phyloP scores from a whole-genome alignment of 768 basidiomycete genomes.

The Tricholoma sp. region DNA sequence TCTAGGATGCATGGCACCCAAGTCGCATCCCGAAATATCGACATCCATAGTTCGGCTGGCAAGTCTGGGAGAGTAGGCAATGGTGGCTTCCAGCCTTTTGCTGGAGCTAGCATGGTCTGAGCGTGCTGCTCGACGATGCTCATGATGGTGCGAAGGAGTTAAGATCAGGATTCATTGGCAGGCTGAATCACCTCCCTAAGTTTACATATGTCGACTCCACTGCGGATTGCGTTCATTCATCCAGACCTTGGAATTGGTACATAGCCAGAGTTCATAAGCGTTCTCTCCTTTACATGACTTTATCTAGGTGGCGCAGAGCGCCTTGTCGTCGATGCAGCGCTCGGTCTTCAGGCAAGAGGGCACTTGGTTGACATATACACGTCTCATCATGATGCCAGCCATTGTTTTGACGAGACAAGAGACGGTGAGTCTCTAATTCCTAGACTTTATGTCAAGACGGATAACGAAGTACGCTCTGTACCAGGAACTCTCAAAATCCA shows the following conservation, averaged over 20 bases:
- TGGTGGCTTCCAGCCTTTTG: not conserved
- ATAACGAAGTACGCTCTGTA: slow-evolving; percentile 22
- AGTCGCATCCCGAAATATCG: slow-evolving; percentile 22
- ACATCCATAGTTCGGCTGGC: slow-evolving; percentile 24
- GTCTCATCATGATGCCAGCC: slow-evolving; percentile 80
- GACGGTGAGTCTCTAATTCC: slow-evolving; percentile 52
- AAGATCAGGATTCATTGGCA: not conserved
- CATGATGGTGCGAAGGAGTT: not conserved
- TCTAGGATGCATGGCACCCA: slow-evolving; percentile 18
- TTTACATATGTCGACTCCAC: slow-evolving; percentile 4
- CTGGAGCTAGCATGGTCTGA: not conserved
- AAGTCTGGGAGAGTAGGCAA: slow-evolving; percentile 10
- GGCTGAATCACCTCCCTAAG: too few relatives aligned
- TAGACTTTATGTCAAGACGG: not conserved
- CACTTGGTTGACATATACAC: slow-evolving; percentile 90
- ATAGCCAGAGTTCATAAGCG: slow-evolving; percentile 9
- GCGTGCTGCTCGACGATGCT: not conserved
- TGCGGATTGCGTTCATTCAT: slow-evolving; percentile 81
- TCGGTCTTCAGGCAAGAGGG: slow-evolving; percentile 79
- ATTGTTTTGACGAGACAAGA: slow-evolving; percentile 92
- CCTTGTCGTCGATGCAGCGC: slow-evolving; percentile 90
- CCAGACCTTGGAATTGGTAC: slow-evolving; percentile 93
- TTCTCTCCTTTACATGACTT: slow-evolving; percentile 10
- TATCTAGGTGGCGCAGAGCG: slow-evolving; percentile 82
- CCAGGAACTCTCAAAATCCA: slow-evolving; percentile 72